Base-by-base conservation (phyloP, 2,329 filamentous ascomycete species). In the Claviceps sp. region DNA sequence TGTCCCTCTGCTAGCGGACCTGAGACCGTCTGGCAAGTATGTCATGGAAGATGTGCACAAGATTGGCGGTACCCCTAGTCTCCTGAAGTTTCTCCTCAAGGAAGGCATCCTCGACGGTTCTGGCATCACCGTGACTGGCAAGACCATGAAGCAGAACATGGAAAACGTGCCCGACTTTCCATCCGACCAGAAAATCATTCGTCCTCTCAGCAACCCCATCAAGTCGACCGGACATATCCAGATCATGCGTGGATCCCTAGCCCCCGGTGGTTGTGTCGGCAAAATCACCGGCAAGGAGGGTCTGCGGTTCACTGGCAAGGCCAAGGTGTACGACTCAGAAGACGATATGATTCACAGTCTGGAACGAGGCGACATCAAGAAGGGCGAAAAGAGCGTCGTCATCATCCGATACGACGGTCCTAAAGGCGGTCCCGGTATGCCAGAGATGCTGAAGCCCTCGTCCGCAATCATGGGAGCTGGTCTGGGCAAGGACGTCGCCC, bases 221-320 rank as follows among this genome's bases (percentile, higher is more conserved):
- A 95, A 95, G 70, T 62, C 77, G 0, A 90, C 86, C 0, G 90
- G 89, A 36, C 89, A 95, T 66, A 83, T 95, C 57, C 87, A 94
- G 72, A 94, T 95, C 58, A 76, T 95, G 34, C 82, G 83, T 56
- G 89, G 89, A 41, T 88, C 89, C 54, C 79, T 95, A 40, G 89
- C 90, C 0, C 90, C 89, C 2, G 85, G 84, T 9, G 90, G 89
- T 48, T 87, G 87, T 1, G 89, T 95, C 11, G 89, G 89, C 55
- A 95, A 95, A 70, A 95, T 95, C 67, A 95, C 89, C 0, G 89
- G 89, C 48, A 95, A 95, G 71, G 89, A 95, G 69, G 89, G 90
- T n/a, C 77, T 88, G 16, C 74, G 72, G 11, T 95, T 95, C 68
- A 82, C 76, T 13, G 89, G 89, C 54, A 87, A 83, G 63, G 89